These are phyloP conservation scores for Elaeis guineensis DNA, from an alignment of 176 grass and related monocot genomes.

Conservation along the genomic window DNA sequence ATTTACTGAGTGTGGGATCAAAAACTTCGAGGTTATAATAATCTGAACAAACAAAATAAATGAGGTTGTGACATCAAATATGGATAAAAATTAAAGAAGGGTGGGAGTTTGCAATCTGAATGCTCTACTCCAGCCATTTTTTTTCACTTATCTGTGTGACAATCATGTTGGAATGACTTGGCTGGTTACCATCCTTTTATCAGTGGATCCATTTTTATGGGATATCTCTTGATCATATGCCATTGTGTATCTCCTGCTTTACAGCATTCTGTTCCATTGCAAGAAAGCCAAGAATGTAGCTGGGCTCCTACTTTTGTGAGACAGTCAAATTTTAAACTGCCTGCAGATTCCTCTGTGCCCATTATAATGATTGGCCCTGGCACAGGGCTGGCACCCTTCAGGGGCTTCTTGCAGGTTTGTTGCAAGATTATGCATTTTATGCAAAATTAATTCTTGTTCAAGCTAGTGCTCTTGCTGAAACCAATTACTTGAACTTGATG, in stretches of 20 bases:
- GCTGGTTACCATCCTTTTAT: not conserved
- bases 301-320: constrained; percentile 80
- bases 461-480: constrained; percentile 7
- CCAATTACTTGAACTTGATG: constrained; percentile 1
- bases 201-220: constrained; percentile 8
- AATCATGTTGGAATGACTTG: too few relatives aligned
- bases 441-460: not conserved
- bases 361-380: constrained; percentile 88
- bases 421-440: not conserved
- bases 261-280: constrained; percentile 57
- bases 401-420: constrained; percentile 77
- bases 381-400: constrained; percentile 88
- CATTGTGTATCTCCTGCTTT: constrained; percentile 11
- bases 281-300: constrained; percentile 48
- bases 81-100: too few relatives aligned
- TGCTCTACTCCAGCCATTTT: too few relatives aligned
- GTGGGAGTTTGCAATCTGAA: too few relatives aligned
- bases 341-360: constrained; percentile 52
- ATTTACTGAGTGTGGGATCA: too few relatives aligned
- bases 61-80: too few relatives aligned
- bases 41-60: too few relatives aligned
- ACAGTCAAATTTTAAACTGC: constrained; percentile 92
- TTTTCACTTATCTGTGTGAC: too few relatives aligned
- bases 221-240: constrained; percentile 15
- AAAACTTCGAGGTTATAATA: too few relatives aligned